phyloP scores from a whole-genome alignment of 164 flowering plant species.

The Piper longum region DNA sequence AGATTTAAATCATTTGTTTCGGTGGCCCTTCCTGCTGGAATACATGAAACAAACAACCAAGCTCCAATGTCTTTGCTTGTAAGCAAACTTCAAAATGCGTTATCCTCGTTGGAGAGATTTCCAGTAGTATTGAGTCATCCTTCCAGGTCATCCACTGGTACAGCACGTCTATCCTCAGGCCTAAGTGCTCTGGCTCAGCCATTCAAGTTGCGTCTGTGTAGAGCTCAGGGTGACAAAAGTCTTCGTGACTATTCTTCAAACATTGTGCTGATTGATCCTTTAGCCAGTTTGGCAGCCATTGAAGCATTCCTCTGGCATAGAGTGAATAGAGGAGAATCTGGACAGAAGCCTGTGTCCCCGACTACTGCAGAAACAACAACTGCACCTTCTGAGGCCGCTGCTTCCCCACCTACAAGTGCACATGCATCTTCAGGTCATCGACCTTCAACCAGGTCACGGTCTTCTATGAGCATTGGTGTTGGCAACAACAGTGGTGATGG shows the following conservation, averaged over 20 bases:
- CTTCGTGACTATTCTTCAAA: conserved; percentile 95
- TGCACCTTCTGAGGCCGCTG: conserved; percentile 46
- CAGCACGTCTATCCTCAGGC: conserved; percentile 78
- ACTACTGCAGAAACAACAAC: conserved; percentile 62
- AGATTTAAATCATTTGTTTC: conserved; percentile 70
- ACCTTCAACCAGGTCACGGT: conserved; percentile 74
- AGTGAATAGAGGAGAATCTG: conserved; percentile 70
- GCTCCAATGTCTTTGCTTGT: conserved; percentile 69
- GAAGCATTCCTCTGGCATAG: conserved; percentile 97
- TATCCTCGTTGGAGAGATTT: conserved; percentile 87
- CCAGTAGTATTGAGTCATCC: conserved; percentile 90
- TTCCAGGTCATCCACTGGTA: conserved; percentile 64
- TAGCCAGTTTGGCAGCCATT: conserved; percentile 92
- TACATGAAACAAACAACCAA: conserved; percentile 18
- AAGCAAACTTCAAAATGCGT: conserved; percentile 90
- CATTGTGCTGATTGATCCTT: conserved; percentile 84
- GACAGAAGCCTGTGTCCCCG: conserved; percentile 45
- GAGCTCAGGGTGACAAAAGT: conserved; percentile 80
- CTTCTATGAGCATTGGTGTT: conserved; percentile 49
- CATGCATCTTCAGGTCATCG: conserved; percentile 59
- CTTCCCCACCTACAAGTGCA: conserved; percentile 37
- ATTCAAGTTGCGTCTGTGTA: conserved; percentile 83
- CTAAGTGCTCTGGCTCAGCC: conserved; percentile 85
- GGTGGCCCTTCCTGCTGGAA: conserved; percentile 48
- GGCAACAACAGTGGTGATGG: conserved; percentile 15